These are phyloP conservation scores for Fusarium penzigii DNA, from an alignment of 2,329 filamentous ascomycete species.

Conservation along the genomic window DNA sequence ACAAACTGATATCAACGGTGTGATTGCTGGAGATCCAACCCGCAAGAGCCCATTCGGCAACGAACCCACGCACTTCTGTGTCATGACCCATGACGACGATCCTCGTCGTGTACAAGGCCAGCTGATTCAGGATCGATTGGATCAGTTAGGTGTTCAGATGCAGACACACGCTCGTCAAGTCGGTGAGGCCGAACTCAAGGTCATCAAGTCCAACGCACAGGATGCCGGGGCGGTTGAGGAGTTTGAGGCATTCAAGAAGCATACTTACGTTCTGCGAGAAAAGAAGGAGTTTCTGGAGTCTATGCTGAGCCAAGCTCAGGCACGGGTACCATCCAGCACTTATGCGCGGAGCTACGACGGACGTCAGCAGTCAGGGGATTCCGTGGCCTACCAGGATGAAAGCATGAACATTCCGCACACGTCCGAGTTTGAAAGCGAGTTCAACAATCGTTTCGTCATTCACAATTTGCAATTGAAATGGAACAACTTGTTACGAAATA, in stretches of 20 bases:
- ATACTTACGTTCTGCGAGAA: slow-evolving; percentile 56
- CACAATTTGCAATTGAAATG: slow-evolving; percentile 98
- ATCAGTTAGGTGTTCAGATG: slow-evolving; percentile 77
- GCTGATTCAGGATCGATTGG: slow-evolving; percentile 78
- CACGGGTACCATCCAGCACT: slow-evolving; percentile 35
- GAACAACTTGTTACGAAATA: slow-evolving; percentile 95
- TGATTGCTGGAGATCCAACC: slow-evolving; percentile 77
- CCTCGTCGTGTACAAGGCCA: slow-evolving; percentile 85
- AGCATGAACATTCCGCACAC: slow-evolving; percentile 68
- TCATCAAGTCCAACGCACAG: slow-evolving; percentile 50
- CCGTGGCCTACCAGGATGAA: slow-evolving; percentile 55
- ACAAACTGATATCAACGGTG: slow-evolving; percentile 87
- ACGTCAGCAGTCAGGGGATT: slow-evolving; percentile 38
- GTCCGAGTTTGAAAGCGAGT: slow-evolving; percentile 87
- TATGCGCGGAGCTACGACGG: slow-evolving; percentile 28
- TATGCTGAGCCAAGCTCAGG: slow-evolving; percentile 54
- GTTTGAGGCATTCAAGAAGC: slow-evolving; percentile 59
- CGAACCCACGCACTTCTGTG: slow-evolving; percentile 91
- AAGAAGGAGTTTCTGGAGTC: slow-evolving; percentile 60
- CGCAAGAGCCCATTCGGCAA: slow-evolving; percentile 88
- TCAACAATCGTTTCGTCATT: slow-evolving; percentile 97
- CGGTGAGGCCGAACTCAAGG: slow-evolving; percentile 73
- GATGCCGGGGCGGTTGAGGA: slow-evolving; percentile 56
- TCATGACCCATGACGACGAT: slow-evolving; percentile 90
- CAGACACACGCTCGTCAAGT: slow-evolving; percentile 70